Evolutionary conservation across 1,284 basidiomycete species (phyloP).

Genomic region (Puccinia sorghi): DNA sequence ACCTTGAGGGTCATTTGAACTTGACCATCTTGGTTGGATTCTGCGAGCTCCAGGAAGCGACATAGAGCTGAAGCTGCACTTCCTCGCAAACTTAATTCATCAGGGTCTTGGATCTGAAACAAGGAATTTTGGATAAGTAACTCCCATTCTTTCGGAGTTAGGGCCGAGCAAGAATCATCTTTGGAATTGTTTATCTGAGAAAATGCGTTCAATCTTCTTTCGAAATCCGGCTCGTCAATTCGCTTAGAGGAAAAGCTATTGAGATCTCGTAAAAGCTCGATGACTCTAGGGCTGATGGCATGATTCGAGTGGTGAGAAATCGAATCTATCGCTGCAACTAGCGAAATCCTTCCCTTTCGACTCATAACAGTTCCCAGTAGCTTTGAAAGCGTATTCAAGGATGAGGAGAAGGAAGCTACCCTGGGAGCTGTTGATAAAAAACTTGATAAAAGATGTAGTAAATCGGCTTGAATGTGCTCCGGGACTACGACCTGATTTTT

Average conservation of each 20-base stretch:
- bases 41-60: slow-evolving; percentile 71
- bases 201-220: slow-evolving; percentile 78
- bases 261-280: slow-evolving; percentile 68
- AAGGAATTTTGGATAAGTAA: slow-evolving; percentile 82
- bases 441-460: slow-evolving; percentile 74
- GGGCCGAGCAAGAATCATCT: slow-evolving; percentile 63
- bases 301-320: slow-evolving; percentile 64
- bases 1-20: slow-evolving; percentile 63
- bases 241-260: slow-evolving; percentile 83
- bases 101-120: slow-evolving; percentile 82
- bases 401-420: slow-evolving; percentile 62
- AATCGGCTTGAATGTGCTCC: slow-evolving; percentile 82
- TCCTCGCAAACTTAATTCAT: slow-evolving; percentile 82
- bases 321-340: slow-evolving; percentile 68
- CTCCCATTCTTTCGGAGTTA: slow-evolving; percentile 72
- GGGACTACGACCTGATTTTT: slow-evolving; percentile 72
- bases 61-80: slow-evolving; percentile 77
- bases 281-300: slow-evolving; percentile 62
- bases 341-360: slow-evolving; percentile 68
- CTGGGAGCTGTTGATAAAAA: slow-evolving; percentile 64
- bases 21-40: slow-evolving; percentile 55
- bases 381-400: slow-evolving; percentile 70
- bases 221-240: slow-evolving; percentile 90
- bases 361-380: slow-evolving; percentile 75
- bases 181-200: slow-evolving; percentile 66